Percentiles rank a stretch among this genome's conserved stretches.
Evolutionary conservation across 176 grass and related monocot genomes (phyloP).

Genomic region (Aechmea fasciata): DNA sequence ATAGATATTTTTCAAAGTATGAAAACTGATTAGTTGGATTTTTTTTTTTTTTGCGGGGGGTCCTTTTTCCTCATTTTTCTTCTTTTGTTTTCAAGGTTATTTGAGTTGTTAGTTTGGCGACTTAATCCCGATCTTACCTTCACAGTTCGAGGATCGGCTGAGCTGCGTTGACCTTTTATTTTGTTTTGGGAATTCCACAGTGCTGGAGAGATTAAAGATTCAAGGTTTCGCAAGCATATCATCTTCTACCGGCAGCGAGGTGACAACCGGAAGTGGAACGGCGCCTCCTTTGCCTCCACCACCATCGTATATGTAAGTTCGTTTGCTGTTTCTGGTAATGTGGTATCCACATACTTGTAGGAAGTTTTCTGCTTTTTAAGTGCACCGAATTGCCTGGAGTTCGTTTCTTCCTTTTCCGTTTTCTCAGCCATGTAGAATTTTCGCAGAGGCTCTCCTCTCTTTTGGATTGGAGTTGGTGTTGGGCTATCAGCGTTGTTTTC

Average conservation of each 20-base stretch:
- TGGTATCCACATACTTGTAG: not conserved
- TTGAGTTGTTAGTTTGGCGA: not conserved
- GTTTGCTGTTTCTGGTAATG: slow-evolving; percentile 1
- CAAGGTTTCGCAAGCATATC: slow-evolving; percentile 72
- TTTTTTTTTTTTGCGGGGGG: no score
- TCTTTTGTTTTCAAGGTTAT: no score
- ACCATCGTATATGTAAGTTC: slow-evolving; percentile 44
- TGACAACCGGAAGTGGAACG: slow-evolving; percentile 42
- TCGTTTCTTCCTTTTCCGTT: not conserved
- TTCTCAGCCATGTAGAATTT: slow-evolving; percentile 2
- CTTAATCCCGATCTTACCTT: not conserved
- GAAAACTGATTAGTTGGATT: no score
- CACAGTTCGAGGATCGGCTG: not conserved
- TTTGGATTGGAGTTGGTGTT: slow-evolving; percentile 96
- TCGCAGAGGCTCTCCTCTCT: slow-evolving; percentile 84
- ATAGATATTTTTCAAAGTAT: not conserved
- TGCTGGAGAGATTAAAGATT: slow-evolving; percentile 27
- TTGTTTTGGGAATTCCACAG: slow-evolving; percentile 12
- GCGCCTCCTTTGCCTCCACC: slow-evolving; percentile 38
- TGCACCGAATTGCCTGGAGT: not conserved
- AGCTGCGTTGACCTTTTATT: not conserved
- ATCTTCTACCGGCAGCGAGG: slow-evolving; percentile 36
- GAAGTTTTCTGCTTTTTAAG: not conserved
- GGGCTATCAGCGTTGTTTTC: slow-evolving; percentile 71
- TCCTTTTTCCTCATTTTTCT: no score